These are phyloP conservation scores for Coniosporium uncinatum DNA, from an alignment of 2,329 filamentous ascomycete species.

Conservation along the genomic window DNA sequence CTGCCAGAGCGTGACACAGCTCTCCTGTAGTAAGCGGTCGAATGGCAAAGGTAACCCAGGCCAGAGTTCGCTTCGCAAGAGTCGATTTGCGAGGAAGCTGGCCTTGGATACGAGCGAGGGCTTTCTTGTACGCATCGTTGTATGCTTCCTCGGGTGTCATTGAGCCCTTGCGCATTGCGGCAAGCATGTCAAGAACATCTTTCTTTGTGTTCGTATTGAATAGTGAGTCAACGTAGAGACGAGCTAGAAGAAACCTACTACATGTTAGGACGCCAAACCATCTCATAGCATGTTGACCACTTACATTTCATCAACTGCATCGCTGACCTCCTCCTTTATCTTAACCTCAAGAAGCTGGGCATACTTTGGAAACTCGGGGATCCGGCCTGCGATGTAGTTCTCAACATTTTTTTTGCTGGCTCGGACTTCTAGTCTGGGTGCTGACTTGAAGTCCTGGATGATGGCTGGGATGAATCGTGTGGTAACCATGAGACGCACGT, in stretches of 20 bases:
- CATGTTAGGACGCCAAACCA: no score
- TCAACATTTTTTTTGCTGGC: constrained; percentile 14
- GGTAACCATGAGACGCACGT: constrained; percentile 10
- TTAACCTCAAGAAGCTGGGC: constrained; percentile 12
- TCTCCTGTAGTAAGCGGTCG: constrained; percentile 25
- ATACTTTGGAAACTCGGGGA: constrained; percentile 10
- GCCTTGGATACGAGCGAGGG: constrained; percentile 34
- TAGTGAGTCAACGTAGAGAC: constrained; percentile 1
- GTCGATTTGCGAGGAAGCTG: constrained; percentile 23
- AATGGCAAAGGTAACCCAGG: constrained; percentile 33
- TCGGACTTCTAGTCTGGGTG: constrained; percentile 11
- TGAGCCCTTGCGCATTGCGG: constrained; percentile 12
- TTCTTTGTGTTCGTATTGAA: constrained; percentile 6
- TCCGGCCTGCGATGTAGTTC: constrained; percentile 12
- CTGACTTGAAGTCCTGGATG: constrained; percentile 7
- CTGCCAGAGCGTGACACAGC: constrained; percentile 35
- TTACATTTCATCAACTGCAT: constrained; percentile 16
- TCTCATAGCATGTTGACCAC: constrained; percentile 1
- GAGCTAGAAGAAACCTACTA: constrained; percentile 26
- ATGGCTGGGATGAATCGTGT: constrained; percentile 14
- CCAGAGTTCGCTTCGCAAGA: constrained; percentile 30
- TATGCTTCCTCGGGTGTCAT: constrained; percentile 21
- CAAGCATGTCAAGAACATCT: constrained; percentile 22
- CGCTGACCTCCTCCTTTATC: constrained; percentile 11
- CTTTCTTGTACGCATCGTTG: constrained; percentile 31